A percentile compares a stretch with the other conserved stretches of the same genome.
phyloP scores from a whole-genome alignment of 208 protist species.

The Leishmania tropica region DNA sequence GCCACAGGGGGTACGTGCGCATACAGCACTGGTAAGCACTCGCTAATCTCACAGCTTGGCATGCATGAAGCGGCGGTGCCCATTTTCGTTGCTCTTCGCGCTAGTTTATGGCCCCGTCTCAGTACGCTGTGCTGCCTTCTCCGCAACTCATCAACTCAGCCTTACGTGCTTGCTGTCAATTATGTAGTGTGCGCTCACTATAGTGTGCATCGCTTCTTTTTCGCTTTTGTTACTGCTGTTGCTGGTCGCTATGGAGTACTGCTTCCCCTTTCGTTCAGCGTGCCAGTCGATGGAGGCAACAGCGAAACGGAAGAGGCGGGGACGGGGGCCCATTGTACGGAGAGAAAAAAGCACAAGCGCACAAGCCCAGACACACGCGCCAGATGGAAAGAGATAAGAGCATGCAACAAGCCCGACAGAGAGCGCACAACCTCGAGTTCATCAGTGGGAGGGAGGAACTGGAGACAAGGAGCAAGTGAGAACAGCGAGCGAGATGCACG shows the following conservation, averaged over 20 bases:
- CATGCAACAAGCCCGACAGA: not conserved
- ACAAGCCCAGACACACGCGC: not conserved
- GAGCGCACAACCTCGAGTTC: not conserved
- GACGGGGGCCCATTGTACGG: not conserved
- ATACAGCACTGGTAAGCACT: not conserved
- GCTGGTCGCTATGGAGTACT: not conserved
- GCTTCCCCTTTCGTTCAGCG: not conserved
- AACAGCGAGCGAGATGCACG: not conserved
- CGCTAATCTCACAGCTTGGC: not conserved
- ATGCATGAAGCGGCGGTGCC: not conserved
- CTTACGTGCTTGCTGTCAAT: not conserved
- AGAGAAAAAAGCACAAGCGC: too few species aligned
- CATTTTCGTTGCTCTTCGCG: not conserved
- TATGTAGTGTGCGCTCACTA: not conserved
- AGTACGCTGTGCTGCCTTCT: not conserved
- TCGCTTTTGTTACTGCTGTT: not conserved
- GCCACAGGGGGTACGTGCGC: not conserved
- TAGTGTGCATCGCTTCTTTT: not conserved
- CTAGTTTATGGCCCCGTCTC: not conserved
- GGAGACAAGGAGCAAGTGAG: not conserved
- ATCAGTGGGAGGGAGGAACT: not conserved
- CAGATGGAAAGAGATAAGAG: not conserved
- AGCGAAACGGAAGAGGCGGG: not conserved
- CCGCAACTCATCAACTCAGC: not conserved
- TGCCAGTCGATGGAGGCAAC: not conserved